These are phyloP conservation scores for Euphorbia corollata DNA, from an alignment of 441 rosid genomes.

Conservation along the genomic window DNA sequence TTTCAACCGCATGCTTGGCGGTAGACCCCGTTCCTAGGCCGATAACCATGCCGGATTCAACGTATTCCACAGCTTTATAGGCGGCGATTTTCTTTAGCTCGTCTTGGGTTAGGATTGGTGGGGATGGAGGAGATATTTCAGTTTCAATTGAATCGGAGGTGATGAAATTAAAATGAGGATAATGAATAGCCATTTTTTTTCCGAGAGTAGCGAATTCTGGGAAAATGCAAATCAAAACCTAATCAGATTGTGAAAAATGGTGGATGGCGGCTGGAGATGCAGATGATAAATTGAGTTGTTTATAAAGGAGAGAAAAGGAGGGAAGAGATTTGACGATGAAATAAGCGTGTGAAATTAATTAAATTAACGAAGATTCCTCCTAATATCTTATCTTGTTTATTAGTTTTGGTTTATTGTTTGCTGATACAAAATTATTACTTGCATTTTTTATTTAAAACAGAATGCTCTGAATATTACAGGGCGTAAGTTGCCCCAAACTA, in stretches of 20 bases:
- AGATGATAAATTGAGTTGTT: background rate
- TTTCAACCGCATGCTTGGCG: slow-evolving; percentile 76
- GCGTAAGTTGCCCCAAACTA: too few relatives aligned
- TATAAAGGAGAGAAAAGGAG: background rate
- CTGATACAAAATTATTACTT: too few relatives aligned
- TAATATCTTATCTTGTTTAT: too few relatives aligned
- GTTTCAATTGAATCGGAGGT: slow-evolving; percentile 12
- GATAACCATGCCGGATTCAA: slow-evolving; percentile 80
- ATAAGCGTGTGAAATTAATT: too few relatives aligned
- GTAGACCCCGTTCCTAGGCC: slow-evolving; percentile 92
- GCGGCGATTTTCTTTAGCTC: slow-evolving; percentile 81
- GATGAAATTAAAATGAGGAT: slow-evolving; percentile 12
- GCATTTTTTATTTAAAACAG: too few relatives aligned
- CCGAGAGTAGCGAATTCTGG: background rate
- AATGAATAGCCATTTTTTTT: slow-evolving; percentile 22
- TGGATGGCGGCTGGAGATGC: background rate
- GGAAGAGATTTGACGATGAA: too few relatives aligned
- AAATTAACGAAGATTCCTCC: too few relatives aligned
- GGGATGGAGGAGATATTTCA: slow-evolving; percentile 17
- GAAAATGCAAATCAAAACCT: background rate
- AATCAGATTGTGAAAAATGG: background rate
- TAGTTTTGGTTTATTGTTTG: too few relatives aligned
- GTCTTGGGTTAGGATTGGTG: slow-evolving; percentile 53
- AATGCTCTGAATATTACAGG: too few relatives aligned
- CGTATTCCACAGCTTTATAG: slow-evolving; percentile 79